Percentiles rank a stretch among this genome's conserved stretches.
Evolutionary conservation across 352 stramenopile species (phyloP).

Genomic region (Phytopythium ostracodes): DNA sequence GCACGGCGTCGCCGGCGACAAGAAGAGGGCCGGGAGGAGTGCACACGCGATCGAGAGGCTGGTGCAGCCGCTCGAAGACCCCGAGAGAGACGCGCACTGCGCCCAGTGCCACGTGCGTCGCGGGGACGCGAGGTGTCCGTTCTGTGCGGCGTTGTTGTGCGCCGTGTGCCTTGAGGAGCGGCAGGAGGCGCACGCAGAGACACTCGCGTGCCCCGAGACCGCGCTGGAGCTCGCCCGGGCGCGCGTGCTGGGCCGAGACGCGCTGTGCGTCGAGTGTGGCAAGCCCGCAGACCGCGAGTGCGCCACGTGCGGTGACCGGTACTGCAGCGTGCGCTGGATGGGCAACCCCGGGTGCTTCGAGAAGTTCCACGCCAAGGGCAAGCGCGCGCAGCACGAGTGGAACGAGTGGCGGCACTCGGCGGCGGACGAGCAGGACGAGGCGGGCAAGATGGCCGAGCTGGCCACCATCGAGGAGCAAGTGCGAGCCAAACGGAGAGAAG

Average conservation of each 20-base stretch:
- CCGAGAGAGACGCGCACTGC: slow-evolving; percentile 40
- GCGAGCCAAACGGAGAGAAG: slow-evolving; percentile 42
- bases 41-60: slow-evolving; percentile 46
- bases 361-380: slow-evolving; percentile 70
- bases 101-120: slow-evolving; percentile 51
- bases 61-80: slow-evolving; percentile 33
- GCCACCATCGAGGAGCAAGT: slow-evolving; percentile 53
- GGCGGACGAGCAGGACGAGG: slow-evolving; percentile 18
- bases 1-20: slow-evolving; percentile 24
- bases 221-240: slow-evolving; percentile 44
- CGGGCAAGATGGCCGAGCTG: slow-evolving; percentile 35
- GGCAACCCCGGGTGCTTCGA: slow-evolving; percentile 83
- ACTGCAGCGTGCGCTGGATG: slow-evolving; percentile 85
- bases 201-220: slow-evolving; percentile 46
- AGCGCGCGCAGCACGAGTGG: slow-evolving; percentile 55
- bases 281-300: slow-evolving; percentile 70
- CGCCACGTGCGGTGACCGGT: slow-evolving; percentile 57
- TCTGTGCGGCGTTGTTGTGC: slow-evolving; percentile 55
- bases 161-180: slow-evolving; percentile 41
- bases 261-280: slow-evolving; percentile 70
- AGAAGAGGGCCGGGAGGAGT: slow-evolving; percentile 8
- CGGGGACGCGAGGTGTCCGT: slow-evolving; percentile 47
- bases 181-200: slow-evolving; percentile 4
- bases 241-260: slow-evolving; percentile 46
- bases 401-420: not conserved